Base-by-base conservation (phyloP, 768 basidiomycete genomes). In the Lactifluus pinguis region DNA sequence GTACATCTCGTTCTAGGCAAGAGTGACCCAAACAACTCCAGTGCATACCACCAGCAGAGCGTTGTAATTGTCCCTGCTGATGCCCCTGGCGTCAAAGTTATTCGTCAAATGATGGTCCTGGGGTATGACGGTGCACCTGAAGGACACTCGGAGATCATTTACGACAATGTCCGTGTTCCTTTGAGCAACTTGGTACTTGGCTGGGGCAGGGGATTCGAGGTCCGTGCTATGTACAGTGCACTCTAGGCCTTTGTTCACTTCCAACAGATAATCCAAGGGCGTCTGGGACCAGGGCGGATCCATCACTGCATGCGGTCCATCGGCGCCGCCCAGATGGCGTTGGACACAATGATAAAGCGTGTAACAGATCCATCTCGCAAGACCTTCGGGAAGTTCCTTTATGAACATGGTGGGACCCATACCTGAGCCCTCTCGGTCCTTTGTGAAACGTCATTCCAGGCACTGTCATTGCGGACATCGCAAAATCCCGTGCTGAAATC, bases 281-380 rank as follows among this genome's bases (percentile, higher is more conserved):
- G 95, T 64, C 85, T 98, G 55, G 95, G 92, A 45, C 94, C 94
- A 53, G 94, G 94, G n/a, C 87, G 94, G 57, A 89, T 95, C 67
- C 94, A 95, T 69, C 92, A 95, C 70, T 97, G 95, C 78, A 99
- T 99, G 97, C 85, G 97, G 42, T 89, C 92, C 8, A 91, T 99
- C 60, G 97, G 97, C 21, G 81, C 81, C 21, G 97, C 97, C 1
- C 83, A 87, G 62, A 79, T 82, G 25, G 88, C 95, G 3, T 76
- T 98, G 59, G 92, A 97, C 68, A 74, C 89, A 53, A 85, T 98
- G 83, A 79, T 99, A 49, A 82, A 86, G 67, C 84, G 97, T 9
- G 92, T 95, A 25, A 95, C 95, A n/a, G 92, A 98, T 70, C 88
- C 94, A 4, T 73, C 75, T 15, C 83, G 92, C 67, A 93, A 91